A percentile compares a stretch with the other conserved stretches of the same genome.
Conservation (phyloP, 257 asterid genomes). For the Linderniella brevidens region DNA sequence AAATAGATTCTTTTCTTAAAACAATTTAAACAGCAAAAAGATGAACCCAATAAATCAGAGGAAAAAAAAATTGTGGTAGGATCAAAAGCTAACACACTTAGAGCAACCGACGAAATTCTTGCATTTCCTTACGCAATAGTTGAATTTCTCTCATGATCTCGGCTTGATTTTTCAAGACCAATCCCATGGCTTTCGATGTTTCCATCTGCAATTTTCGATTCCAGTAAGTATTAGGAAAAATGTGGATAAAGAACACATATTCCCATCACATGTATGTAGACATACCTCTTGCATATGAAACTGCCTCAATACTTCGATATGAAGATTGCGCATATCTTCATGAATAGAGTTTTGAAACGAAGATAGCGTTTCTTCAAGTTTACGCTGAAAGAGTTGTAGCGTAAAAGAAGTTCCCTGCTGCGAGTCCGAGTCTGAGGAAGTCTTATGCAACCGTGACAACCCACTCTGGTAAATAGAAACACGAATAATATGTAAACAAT, state of each 20-base stretch:
- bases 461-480: conserved; percentile 37
- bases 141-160: conserved; percentile 69
- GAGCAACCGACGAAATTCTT: conserved; percentile 51
- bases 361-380: conserved; percentile 75
- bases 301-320: conserved; percentile 69
- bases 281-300: conserved; percentile 89
- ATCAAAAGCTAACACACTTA: conserved; percentile 16
- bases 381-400: conserved; percentile 85
- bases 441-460: conserved; percentile 23
- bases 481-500: background rate
- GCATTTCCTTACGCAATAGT: conserved; percentile 65
- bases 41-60: too few relatives aligned
- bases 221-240: conserved; percentile 11
- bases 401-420: conserved; percentile 73
- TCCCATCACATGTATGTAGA: background rate
- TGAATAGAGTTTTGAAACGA: conserved; percentile 78
- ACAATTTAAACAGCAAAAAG: too few relatives aligned
- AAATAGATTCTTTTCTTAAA: too few relatives aligned
- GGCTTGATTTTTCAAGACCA: conserved; percentile 60
- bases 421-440: conserved; percentile 27
- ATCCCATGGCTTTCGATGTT: conserved; percentile 37
- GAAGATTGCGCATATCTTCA: conserved; percentile 90
- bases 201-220: conserved; percentile 42
- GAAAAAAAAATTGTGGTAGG: background rate
- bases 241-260: too few relatives aligned